Percentiles rank a stretch among this genome's conserved stretches.
phyloP scores from a whole-genome alignment of 2,329 filamentous ascomycete species.

The Pseudogymnoascus sp. region DNA sequence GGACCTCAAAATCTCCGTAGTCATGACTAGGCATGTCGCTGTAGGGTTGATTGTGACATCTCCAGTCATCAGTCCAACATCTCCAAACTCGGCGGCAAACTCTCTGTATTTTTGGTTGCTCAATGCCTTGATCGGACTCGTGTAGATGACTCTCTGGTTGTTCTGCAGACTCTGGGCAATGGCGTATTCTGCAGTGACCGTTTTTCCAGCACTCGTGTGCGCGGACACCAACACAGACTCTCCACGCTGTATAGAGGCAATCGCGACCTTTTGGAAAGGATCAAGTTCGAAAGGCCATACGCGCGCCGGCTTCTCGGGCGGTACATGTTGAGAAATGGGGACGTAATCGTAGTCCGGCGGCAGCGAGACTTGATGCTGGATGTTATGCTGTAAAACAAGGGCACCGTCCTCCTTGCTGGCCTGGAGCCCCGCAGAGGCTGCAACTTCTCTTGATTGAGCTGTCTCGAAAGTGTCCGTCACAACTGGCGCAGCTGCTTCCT shows the following conservation, averaged over 20 bases:
- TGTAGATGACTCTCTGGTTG: constrained; percentile 98
- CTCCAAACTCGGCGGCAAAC: constrained; percentile 90
- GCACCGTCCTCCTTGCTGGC: constrained; percentile 35
- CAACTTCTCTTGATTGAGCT: constrained; percentile 84
- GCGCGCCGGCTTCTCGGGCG: constrained; percentile 78
- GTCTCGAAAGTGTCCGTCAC: constrained; percentile 93
- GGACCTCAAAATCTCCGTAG: constrained; percentile 95
- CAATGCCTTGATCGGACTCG: constrained; percentile 95
- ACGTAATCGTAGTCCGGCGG: constrained; percentile 91
- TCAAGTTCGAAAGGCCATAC: constrained; percentile 86
- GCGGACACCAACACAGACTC: constrained; percentile 96
- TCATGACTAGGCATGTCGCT: constrained; percentile 97
- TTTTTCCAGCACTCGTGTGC: constrained; percentile 96
- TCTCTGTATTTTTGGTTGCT: constrained; percentile 99
- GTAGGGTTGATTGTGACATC: constrained; percentile 99
- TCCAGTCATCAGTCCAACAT: constrained; percentile 96
- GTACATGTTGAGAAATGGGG: constrained; percentile 88
- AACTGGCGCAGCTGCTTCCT: constrained; percentile 65
- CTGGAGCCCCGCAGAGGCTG: constrained; percentile 41
- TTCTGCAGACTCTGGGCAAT: constrained; percentile 95
- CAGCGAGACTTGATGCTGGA: constrained; percentile 93
- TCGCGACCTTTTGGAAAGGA: constrained; percentile 92
- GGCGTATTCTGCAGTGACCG: constrained; percentile 95
- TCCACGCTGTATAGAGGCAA: constrained; percentile 89
- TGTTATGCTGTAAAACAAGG: constrained; percentile 88